Evolutionary conservation across 208 protist species (phyloP).

Genomic region (Sergeia podlipaevii): DNA sequence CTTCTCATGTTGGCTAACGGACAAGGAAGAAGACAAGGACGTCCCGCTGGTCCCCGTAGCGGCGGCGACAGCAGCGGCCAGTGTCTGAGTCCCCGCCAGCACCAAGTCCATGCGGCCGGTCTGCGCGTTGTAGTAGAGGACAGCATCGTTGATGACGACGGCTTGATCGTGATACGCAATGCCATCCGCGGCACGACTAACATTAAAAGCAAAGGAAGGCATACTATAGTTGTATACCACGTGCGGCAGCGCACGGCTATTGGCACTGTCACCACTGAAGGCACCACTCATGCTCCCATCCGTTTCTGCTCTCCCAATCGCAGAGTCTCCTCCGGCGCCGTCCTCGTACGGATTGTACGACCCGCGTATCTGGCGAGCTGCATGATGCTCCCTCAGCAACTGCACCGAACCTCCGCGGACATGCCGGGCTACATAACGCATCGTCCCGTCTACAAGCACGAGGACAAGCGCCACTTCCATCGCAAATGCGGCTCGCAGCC

Average conservation of each 20-base stretch:
- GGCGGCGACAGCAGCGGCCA: background rate
- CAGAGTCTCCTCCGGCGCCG: background rate
- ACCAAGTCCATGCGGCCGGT: conserved; percentile 31
- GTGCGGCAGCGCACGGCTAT: conserved; percentile 32
- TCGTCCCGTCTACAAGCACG: conserved; percentile 40
- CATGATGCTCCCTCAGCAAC: conserved; percentile 42
- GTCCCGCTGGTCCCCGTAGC: conserved; percentile 1
- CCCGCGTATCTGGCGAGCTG: conserved; percentile 4
- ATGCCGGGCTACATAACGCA: conserved; percentile 57
- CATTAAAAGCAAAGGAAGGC: conserved; percentile 19
- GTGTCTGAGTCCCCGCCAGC: conserved; percentile 16
- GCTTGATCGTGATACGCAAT: background rate
- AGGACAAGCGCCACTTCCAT: conserved; percentile 65
- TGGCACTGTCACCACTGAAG: background rate
- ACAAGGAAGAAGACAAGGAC: no score
- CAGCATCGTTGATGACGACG: conserved; percentile 33
- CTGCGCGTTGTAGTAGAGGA: conserved; percentile 25
- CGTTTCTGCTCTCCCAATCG: background rate
- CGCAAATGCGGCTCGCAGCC: conserved; percentile 40
- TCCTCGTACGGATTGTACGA: background rate
- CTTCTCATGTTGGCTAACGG: no score
- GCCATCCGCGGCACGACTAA: conserved; percentile 12
- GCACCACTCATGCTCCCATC: background rate
- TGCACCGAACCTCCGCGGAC: conserved; percentile 49
- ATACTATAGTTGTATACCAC: conserved; percentile 67